These are phyloP conservation scores for Chlorella sp. DNA, from an alignment of 139 green algal species.

Conservation along the genomic window DNA sequence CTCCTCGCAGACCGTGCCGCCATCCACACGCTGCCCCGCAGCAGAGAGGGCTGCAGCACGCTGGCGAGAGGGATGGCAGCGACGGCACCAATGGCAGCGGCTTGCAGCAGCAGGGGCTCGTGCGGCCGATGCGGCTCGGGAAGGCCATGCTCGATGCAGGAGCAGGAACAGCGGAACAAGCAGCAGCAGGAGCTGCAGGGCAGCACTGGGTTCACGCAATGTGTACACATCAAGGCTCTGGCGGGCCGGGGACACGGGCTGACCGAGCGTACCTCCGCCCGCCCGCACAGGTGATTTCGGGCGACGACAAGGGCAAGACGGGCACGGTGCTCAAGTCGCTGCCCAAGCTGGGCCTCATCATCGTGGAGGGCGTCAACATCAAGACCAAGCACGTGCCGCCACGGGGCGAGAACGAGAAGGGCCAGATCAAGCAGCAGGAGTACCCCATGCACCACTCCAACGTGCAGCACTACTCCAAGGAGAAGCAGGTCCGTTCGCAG, in stretches of 20 bases:
- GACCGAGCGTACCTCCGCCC: too few relatives aligned
- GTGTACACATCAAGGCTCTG: too few relatives aligned
- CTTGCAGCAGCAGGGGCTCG: neutral
- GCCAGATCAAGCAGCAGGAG: constrained; percentile 79
- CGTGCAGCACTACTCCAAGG: constrained; percentile 87
- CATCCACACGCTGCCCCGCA: too few relatives aligned
- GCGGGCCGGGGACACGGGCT: too few relatives aligned
- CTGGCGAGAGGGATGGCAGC: too few relatives aligned
- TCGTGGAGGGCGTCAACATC: constrained; percentile 92
- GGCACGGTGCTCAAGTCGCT: constrained; percentile 71
- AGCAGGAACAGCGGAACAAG: too few relatives aligned
- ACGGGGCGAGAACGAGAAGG: constrained; percentile 65
- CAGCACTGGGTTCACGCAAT: too few relatives aligned
- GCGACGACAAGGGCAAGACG: constrained; percentile 91
- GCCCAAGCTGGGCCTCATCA: constrained; percentile 73
- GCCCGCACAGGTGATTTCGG: constrained; percentile 85
- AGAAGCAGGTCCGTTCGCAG: constrained; percentile 48
- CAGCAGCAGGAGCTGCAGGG: too few relatives aligned
- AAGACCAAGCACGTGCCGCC: constrained; percentile 85
- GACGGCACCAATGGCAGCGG: neutral
- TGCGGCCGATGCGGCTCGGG: too few relatives aligned
- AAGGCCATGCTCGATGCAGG: too few relatives aligned
- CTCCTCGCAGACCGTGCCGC: neutral
- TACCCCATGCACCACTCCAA: constrained; percentile 94
- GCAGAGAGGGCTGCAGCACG: too few relatives aligned